These are phyloP conservation scores for Porphyra umbilicalis DNA, from an alignment of 31 red algal species.

Conservation along the genomic window DNA sequence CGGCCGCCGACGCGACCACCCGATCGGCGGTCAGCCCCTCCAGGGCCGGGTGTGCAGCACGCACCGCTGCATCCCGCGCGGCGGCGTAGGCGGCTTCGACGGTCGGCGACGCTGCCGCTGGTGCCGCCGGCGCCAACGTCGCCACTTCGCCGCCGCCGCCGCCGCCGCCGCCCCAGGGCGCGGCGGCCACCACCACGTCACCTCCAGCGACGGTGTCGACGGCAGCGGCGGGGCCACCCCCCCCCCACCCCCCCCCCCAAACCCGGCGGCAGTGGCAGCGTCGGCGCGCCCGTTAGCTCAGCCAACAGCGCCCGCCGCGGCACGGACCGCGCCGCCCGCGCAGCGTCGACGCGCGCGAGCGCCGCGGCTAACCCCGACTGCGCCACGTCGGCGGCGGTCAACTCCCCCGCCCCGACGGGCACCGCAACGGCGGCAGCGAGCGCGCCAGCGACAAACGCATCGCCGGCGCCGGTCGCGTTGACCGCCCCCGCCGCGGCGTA, in stretches of 20 bases:
- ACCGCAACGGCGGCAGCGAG: conserved; percentile 4
- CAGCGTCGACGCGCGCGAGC: neutral
- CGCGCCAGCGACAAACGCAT: conserved; percentile 52
- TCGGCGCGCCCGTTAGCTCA: neutral
- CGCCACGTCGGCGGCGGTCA: neutral
- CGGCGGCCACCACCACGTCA: neutral
- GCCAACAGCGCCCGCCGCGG: neutral
- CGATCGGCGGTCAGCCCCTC: neutral
- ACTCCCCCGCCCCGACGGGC: neutral
- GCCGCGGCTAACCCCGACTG: neutral
- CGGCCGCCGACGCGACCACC: neutral
- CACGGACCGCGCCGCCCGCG: neutral
- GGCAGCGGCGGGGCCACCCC: neutral
- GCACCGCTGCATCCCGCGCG: neutral
- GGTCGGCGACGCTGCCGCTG: neutral
- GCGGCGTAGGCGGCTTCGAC: neutral
- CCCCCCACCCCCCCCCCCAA: neutral
- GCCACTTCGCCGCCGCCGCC: no score
- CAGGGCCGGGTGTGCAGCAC: neutral
- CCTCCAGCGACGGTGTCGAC: neutral
- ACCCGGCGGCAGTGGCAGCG: neutral
- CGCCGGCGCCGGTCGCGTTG: conserved; percentile 66
- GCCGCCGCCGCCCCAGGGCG: no score
- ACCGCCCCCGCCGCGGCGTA: conserved; percentile 17
- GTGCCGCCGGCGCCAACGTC: neutral